These are phyloP conservation scores for Areca catechu DNA, from an alignment of 176 grass and related monocot species.

Conservation along the genomic window DNA sequence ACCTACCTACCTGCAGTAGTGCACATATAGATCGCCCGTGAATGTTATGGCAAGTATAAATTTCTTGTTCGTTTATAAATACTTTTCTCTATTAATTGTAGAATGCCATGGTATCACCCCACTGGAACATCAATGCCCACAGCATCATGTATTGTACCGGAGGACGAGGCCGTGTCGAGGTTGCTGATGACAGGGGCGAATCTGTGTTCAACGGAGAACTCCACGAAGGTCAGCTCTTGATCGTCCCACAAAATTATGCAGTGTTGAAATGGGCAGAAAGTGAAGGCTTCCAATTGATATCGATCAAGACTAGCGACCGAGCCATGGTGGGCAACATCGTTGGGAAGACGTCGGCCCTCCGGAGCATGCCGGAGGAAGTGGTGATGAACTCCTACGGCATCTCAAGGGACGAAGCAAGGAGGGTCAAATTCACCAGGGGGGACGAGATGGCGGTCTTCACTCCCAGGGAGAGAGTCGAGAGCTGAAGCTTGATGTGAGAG, in stretches of 20 bases:
- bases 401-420: conserved; percentile 17
- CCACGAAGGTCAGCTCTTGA: conserved; percentile 12
- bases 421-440: conserved; percentile 18
- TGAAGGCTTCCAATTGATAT: conserved; percentile 13
- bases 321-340: conserved; percentile 6
- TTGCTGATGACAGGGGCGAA: conserved; percentile 4
- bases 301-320: conserved; percentile 26
- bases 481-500: no score
- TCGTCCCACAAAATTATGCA: conserved; percentile 17
- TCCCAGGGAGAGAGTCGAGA: not conserved
- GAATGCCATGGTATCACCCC: conserved; percentile 10
- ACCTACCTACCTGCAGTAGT: no score
- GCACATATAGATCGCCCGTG: no score
- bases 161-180: conserved; percentile 7
- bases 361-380: conserved; percentile 15
- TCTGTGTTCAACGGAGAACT: conserved; percentile 18
- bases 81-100: not conserved
- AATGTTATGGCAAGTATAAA: no score
- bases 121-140: conserved; percentile 29
- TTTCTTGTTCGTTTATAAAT: no score
- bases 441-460: conserved; percentile 18
- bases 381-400: conserved; percentile 13
- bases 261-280: conserved; percentile 8
- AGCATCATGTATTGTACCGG: conserved; percentile 28
- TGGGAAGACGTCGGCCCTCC: conserved; percentile 16